Percentiles rank a stretch among this genome's conserved stretches.
These are phyloP conservation scores for Chytridiales sp. DNA, from an alignment of 371 early-diverging fungal species.

Conservation along the genomic window DNA sequence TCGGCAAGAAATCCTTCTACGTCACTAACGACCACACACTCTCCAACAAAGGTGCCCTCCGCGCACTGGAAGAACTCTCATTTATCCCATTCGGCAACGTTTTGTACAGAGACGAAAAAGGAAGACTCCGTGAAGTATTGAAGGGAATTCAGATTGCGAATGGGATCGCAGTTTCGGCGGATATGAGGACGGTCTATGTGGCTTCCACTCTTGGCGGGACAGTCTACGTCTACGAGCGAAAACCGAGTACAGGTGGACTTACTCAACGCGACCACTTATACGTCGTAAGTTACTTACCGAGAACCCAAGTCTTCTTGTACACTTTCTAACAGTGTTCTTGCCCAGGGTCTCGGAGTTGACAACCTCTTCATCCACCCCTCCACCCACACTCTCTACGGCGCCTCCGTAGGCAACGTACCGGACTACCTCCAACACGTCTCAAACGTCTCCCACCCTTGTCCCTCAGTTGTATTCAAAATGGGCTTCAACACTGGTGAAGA, in stretches of 20 bases:
- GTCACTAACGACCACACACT: conserved; percentile 18
- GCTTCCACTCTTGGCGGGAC: background rate
- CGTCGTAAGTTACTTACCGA: background rate
- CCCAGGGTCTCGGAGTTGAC: conserved; percentile 2
- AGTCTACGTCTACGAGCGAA: conserved; percentile 14
- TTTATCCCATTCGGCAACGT: background rate
- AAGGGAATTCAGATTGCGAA: conserved; percentile 19
- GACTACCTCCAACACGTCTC: conserved; percentile 3
- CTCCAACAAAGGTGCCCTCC: background rate
- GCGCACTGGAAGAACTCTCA: background rate
- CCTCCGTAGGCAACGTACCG: conserved; percentile 1
- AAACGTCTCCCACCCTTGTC: background rate
- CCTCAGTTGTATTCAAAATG: conserved; percentile 5
- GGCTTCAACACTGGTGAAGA: conserved; percentile 21
- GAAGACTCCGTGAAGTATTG: conserved; percentile 11
- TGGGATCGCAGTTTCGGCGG: conserved; percentile 21
- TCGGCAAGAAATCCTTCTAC: conserved; percentile 11
- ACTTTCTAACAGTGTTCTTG: background rate
- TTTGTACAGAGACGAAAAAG: conserved; percentile 1
- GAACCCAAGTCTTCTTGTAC: background rate
- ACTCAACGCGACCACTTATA: conserved; percentile 1
- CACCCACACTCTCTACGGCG: conserved; percentile 14
- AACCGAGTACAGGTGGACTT: conserved; percentile 14
- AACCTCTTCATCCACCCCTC: conserved; percentile 20
- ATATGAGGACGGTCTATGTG: conserved; percentile 14